Evolutionary conservation across 345 rosid genomes (phyloP), one percentile per base, ranked within the genome.

Genomic region (Eucalyptus leucophloia): DNA sequence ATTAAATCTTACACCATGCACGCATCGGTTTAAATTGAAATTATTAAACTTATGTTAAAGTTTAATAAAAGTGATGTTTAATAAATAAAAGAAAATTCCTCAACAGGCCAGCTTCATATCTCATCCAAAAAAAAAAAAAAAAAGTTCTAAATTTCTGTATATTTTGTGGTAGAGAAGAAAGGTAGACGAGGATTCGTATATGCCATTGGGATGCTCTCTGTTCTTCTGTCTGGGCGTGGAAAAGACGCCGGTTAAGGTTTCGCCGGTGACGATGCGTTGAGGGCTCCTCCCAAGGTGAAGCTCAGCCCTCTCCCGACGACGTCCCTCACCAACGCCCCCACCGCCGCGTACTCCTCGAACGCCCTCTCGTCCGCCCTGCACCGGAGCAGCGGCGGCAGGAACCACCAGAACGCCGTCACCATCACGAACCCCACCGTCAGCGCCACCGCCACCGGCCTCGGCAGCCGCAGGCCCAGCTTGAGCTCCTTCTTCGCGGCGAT

Each of bases 391-490:
- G 81, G 89, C 5, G 94, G 95, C n/a, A 92, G 90, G 88, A 94
- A 94, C 90, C 89, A 87, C 94, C 93, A 90, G 54, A 87, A 69
- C 2, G 87, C 93, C 9, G 94, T 91, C 3, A 28, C 24, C 87
- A 89, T 56, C 30, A 94, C 91, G 62, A 94, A 92, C 50, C 89
- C 92, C 49, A 90, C 86, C 21, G 93, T 91, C 62, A 93, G 34
- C 65, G 93, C 88, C 87, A 96, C 92, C 83, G 93, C 89, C 34
- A 92, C 92, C 86, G 95, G 94, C 90, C 89, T 87, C 1, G 97
- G 96, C 24, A 95, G 87, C 87, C 93, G 90, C 80, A 86, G 54
- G 86, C 95, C 93, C 72, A 92, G 93, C 7, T 94, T 95, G 3
- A 95, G 58, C 80, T 94, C 92, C 32, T 95, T 91, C 88, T 91